Percentiles rank a stretch among this genome's conserved stretches.
These are phyloP conservation scores for Pezizomycotina sp. DNA, from an alignment of 2,329 filamentous ascomycete genomes.

Conservation along the genomic window DNA sequence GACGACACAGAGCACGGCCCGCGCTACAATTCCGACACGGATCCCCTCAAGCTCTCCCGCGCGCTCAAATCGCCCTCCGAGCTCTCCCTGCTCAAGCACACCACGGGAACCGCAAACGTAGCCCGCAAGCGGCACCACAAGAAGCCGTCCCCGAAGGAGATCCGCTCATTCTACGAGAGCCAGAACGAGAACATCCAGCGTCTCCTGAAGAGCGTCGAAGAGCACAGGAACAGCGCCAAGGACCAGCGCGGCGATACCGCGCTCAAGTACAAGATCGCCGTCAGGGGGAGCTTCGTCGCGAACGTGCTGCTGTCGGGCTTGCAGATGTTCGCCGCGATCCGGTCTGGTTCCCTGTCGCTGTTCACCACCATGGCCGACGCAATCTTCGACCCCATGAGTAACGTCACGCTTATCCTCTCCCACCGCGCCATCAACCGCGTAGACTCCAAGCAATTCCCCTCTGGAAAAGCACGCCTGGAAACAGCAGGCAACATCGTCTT, in stretches of 20 bases:
- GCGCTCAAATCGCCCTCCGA: slow-evolving; percentile 64
- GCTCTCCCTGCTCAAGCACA: slow-evolving; percentile 56
- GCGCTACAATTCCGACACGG: slow-evolving; percentile 46
- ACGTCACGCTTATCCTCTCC: slow-evolving; percentile 69
- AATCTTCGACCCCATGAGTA: slow-evolving; percentile 81
- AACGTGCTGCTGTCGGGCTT: slow-evolving; percentile 64
- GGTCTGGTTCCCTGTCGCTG: slow-evolving; percentile 78
- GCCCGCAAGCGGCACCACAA: slow-evolving; percentile 29
- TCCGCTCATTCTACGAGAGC: slow-evolving; percentile 69
- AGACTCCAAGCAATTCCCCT: slow-evolving; percentile 71
- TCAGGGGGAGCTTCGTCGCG: slow-evolving; percentile 43
- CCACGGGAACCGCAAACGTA: slow-evolving; percentile 23
- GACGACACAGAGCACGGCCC: no score
- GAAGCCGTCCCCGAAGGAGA: slow-evolving; percentile 35
- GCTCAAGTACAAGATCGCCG: slow-evolving; percentile 43
- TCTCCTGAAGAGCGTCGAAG: slow-evolving; percentile 79
- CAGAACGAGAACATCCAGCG: slow-evolving; percentile 92
- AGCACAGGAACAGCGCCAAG: slow-evolving; percentile 66
- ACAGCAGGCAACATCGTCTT: slow-evolving; percentile 93
- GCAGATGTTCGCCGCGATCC: slow-evolving; percentile 75
- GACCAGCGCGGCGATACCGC: slow-evolving; percentile 70
- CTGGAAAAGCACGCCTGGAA: slow-evolving; percentile 83
- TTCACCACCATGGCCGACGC: slow-evolving; percentile 97
- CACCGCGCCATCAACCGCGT: slow-evolving; percentile 78
- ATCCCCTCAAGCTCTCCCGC: slow-evolving; percentile 65